Base-by-base conservation (phyloP, 352 stramenopile genomes). In the Phytopythium oedochilum region DNA sequence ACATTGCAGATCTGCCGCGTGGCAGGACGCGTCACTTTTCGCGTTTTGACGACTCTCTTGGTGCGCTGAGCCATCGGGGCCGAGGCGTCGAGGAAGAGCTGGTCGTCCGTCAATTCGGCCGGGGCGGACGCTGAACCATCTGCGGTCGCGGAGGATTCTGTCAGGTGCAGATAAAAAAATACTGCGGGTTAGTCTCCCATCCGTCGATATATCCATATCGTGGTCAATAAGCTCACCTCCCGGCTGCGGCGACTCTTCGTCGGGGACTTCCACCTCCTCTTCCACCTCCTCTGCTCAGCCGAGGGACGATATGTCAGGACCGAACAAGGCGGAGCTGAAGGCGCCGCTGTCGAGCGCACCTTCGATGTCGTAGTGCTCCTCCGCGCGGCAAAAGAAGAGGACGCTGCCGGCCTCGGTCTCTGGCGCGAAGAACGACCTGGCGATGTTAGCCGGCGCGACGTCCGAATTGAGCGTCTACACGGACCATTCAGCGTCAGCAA, bases 361-460 rank as follows among this genome's bases (percentile, higher is more conserved):
- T 82, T 92, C 75, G 0, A 92, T 49, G 48, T 88, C 76, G 29
- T 81, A 73, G 32, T 88, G 72, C 53, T 89, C 71, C 45, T 91
- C 76, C 4, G 63, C 69, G 29, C 74, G 70, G 45, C 71, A 89
- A 57, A 93, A 93, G 62, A 95, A 95, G 7, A 92, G 57, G 17
- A 93, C 69, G 50, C 68, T 87, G 2, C 85, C 83, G 28, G 81
- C 71, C 11, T 85, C 73, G 0, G 66, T 74, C 36, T 77, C 65
- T 0, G 69, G 46, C 23, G 70, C 66, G 46, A 92, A 89, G 60
- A 94, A 94, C 29, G 55, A 63, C 32, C 73, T 70, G 3, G 88
- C 34, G 4, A 78, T 53, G 25, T 83, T 69, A 2, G 48, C 55
- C 22, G 76, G 70, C 7, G 66, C 44, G 18, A 57, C 54, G 20